Evolutionary conservation across 2,329 filamentous ascomycete species (phyloP).

Genomic region (Phialophora expanda): DNA sequence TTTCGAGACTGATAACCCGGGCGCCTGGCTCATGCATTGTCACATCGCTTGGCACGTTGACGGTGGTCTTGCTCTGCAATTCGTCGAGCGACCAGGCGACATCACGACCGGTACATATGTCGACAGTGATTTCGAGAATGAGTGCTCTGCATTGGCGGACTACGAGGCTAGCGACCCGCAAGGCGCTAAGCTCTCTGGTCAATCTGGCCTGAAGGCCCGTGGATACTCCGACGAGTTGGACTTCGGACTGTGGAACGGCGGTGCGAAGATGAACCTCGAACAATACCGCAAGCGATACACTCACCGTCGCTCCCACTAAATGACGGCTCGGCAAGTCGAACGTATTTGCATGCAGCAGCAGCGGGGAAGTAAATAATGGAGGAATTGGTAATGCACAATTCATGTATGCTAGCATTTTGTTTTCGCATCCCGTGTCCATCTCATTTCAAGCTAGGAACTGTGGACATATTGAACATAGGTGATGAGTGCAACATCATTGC

Average conservation of each 20-base stretch:
- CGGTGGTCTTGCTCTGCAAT: conserved; percentile 66
- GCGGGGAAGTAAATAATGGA: conserved; percentile 26
- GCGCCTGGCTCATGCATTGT: conserved; percentile 76
- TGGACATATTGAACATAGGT: conserved; percentile 12
- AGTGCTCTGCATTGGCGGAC: conserved; percentile 27
- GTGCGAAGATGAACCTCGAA: conserved; percentile 25
- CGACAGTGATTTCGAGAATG: conserved; percentile 31
- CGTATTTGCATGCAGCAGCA: conserved; percentile 22
- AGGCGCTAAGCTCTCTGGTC: conserved; percentile 23
- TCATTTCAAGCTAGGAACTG: conserved; percentile 10
- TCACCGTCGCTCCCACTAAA: conserved; percentile 25
- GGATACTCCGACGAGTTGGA: conserved; percentile 21
- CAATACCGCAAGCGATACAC: conserved; percentile 28
- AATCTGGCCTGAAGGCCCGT: conserved; percentile 32
- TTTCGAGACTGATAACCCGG: conserved; percentile 53
- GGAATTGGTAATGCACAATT: conserved; percentile 22
- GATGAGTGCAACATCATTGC: conserved; percentile 17
- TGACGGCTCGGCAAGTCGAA: conserved; percentile 4
- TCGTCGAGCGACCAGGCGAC: conserved; percentile 36
- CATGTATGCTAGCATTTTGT: conserved; percentile 26
- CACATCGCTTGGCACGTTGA: conserved; percentile 79
- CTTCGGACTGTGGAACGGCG: conserved; percentile 13
- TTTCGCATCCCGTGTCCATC: conserved; percentile 14
- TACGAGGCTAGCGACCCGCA: conserved; percentile 26
- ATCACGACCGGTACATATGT: conserved; percentile 29